These are phyloP conservation scores for Leccinum boreale DNA, from an alignment of 768 basidiomycete species.

Conservation along the genomic window DNA sequence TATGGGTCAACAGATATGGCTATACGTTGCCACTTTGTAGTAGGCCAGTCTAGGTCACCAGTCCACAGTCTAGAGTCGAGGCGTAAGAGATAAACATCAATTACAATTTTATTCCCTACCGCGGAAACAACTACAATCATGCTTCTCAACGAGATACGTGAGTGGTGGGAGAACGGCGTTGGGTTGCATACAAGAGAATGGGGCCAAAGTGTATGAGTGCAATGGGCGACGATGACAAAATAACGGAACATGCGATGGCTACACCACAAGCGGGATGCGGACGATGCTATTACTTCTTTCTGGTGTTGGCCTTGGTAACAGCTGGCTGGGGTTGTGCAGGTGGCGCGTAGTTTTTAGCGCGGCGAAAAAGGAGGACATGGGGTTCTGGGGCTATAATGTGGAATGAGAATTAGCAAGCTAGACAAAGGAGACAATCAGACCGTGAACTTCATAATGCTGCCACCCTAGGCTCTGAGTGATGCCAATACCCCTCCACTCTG, in stretches of 20 bases:
- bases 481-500: slow-evolving; percentile 95
- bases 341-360: slow-evolving; percentile 63
- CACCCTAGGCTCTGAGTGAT: slow-evolving; percentile 95
- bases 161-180: slow-evolving; percentile 3
- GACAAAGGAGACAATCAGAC: slow-evolving; percentile 37
- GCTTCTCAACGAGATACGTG: slow-evolving; percentile 6
- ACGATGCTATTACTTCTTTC: slow-evolving; percentile 37
- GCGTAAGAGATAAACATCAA: slow-evolving; percentile 5
- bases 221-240: slow-evolving; percentile 18
- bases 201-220: slow-evolving; percentile 18
- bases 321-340: slow-evolving; percentile 44
- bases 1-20: background rate
- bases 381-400: slow-evolving; percentile 73
- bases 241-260: slow-evolving; percentile 20
- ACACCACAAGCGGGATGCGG: slow-evolving; percentile 10
- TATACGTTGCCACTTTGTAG: background rate
- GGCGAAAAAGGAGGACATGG: slow-evolving; percentile 90
- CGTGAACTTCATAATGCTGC: slow-evolving; percentile 98
- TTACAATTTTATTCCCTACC: slow-evolving; percentile 11
- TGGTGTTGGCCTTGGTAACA: slow-evolving; percentile 38
- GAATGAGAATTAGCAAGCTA: slow-evolving; percentile 12
- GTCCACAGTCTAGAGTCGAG: slow-evolving; percentile 5
- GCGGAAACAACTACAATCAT: slow-evolving; percentile 6
- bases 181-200: slow-evolving; percentile 8
- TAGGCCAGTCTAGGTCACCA: background rate